A percentile compares a stretch with the other conserved stretches of the same genome.
phyloP scores from a whole-genome alignment of 345 rosid species.

The Pelargonium nanum region DNA sequence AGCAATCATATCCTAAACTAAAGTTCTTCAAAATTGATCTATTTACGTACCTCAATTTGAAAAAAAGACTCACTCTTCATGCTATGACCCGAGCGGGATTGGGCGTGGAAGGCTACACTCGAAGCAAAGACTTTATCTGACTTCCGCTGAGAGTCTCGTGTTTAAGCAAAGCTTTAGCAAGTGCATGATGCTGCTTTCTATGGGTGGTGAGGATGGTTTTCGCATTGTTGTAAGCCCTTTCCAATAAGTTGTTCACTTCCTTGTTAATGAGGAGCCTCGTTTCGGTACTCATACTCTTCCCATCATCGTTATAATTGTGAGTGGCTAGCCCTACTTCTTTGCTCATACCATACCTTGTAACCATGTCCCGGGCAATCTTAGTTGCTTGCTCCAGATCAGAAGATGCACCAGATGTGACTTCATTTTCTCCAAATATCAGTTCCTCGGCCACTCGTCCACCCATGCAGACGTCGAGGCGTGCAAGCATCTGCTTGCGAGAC shows the following conservation, averaged over 20 bases:
- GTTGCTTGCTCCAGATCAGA: slow-evolving; percentile 86
- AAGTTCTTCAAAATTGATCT: no score
- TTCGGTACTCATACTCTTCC: slow-evolving; percentile 97
- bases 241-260: slow-evolving; percentile 60
- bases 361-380: slow-evolving; percentile 73
- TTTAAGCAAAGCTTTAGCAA: slow-evolving; percentile 76
- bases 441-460: slow-evolving; percentile 97
- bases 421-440: slow-evolving; percentile 82
- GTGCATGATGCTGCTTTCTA: slow-evolving; percentile 70
- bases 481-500: slow-evolving; percentile 91
- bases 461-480: slow-evolving; percentile 85
- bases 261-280: slow-evolving; percentile 86
- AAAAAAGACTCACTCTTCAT: no score
- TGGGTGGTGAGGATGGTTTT: slow-evolving; percentile 63
- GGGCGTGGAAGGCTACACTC: no score
- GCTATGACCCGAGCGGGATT: slow-evolving; percentile 48
- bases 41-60: no score
- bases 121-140: slow-evolving; percentile 69
- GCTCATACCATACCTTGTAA: slow-evolving; percentile 86
- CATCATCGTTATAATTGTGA: slow-evolving; percentile 70
- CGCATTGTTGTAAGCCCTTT: slow-evolving; percentile 82
- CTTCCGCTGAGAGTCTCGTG: slow-evolving; percentile 68
- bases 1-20: no score
- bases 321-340: slow-evolving; percentile 74
- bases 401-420: slow-evolving; percentile 81